phyloP scores from a whole-genome alignment of 2,329 filamentous ascomycete species.

The Aschersonia sp. region DNA sequence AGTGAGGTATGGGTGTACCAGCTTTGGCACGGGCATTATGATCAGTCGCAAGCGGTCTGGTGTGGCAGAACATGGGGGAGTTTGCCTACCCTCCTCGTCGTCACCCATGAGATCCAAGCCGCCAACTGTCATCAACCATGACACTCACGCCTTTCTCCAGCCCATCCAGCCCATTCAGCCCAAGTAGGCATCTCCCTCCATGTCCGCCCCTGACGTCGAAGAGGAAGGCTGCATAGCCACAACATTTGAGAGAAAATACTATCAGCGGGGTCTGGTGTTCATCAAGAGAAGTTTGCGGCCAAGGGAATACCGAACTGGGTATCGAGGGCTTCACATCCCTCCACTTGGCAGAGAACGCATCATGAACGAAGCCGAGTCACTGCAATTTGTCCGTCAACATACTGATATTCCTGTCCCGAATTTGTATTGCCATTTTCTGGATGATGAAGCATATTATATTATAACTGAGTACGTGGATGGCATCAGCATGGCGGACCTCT shows the following conservation, averaged over 20 bases:
- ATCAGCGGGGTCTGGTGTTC: slow-evolving; percentile 11
- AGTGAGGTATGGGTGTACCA: no score
- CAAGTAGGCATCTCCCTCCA: no score
- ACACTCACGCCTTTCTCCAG: no score
- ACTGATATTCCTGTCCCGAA: slow-evolving; percentile 7
- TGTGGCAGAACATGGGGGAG: no score
- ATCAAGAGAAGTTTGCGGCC: slow-evolving; percentile 17
- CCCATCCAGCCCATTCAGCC: no score
- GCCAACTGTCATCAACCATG: no score
- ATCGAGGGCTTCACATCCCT: slow-evolving; percentile 14
- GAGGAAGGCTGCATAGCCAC: slow-evolving; percentile 12
- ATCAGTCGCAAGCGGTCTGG: no score
- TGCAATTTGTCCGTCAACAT: slow-evolving; percentile 2
- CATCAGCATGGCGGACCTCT: slow-evolving; percentile 5
- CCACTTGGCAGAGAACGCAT: slow-evolving; percentile 11
- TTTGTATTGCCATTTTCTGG: slow-evolving; percentile 6
- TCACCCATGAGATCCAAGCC: no score
- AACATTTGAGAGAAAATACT: slow-evolving; percentile 14
- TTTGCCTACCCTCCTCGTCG: no score
- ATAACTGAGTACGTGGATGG: slow-evolving; percentile 8
- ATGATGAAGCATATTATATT: slow-evolving; percentile 7
- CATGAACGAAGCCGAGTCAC: slow-evolving; percentile 2
- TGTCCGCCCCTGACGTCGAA: not conserved
- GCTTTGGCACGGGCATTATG: no score
- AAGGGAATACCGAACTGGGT: slow-evolving; percentile 13